phyloP scores from a whole-genome alignment of 495 filamentous ascomycete species.

The Neurospora sp. region DNA sequence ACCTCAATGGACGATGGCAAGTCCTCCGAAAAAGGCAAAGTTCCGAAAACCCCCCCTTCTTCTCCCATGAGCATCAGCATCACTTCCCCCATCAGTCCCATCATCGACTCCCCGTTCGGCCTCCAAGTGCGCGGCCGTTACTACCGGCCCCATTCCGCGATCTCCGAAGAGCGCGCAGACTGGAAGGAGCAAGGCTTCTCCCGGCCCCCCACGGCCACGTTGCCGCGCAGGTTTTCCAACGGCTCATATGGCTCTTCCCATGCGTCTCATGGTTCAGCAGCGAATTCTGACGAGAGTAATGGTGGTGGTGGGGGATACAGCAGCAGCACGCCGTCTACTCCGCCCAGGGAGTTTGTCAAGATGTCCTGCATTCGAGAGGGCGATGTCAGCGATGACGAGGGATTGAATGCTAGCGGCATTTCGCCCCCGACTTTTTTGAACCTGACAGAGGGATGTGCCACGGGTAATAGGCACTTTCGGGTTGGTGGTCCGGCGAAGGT shows the following conservation, averaged over 20 bases:
- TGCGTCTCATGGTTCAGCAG: neutral
- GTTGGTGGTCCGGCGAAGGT: neutral
- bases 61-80: neutral
- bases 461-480: neutral
- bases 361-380: neutral
- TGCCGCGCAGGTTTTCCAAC: neutral
- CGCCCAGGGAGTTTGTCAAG: neutral
- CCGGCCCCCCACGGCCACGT: neutral
- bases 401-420: neutral
- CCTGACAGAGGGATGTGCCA: neutral
- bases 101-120: neutral
- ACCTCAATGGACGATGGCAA: neutral
- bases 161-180: neutral
- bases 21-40: neutral
- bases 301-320: neutral
- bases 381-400: neutral
- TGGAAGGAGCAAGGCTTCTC: neutral
- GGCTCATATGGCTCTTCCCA: neutral
- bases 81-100: neutral
- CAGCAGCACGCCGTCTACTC: neutral
- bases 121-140: neutral
- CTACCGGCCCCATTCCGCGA: neutral
- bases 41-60: neutral
- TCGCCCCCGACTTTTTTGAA: neutral
- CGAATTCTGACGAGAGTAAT: neutral